These are phyloP conservation scores for Glycyrrhiza uralensis DNA, from an alignment of 306 rosid species.

Conservation along the genomic window DNA sequence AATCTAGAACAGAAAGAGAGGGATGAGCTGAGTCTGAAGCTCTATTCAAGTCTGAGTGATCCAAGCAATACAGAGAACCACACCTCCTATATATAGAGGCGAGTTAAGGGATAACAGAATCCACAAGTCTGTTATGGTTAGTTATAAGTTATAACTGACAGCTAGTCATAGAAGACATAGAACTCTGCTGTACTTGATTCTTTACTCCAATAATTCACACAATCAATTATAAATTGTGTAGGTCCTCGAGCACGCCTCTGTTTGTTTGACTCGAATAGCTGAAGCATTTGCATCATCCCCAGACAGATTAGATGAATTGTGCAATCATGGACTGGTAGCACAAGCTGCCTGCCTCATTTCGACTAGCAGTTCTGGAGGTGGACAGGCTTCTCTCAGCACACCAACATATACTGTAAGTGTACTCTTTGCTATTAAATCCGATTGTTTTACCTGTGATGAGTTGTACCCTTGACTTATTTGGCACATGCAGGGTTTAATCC, in stretches of 20 bases:
- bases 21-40: neutral
- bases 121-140: neutral
- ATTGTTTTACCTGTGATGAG: neutral
- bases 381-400: conserved; percentile 86
- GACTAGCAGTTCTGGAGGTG: conserved; percentile 82
- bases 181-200: neutral
- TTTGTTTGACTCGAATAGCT: conserved; percentile 90
- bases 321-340: conserved; percentile 84
- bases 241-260: conserved; percentile 94
- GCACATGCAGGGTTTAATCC: conserved; percentile 73
- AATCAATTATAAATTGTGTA: conserved; percentile 25
- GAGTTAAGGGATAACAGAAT: neutral
- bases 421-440: neutral
- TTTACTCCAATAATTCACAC: neutral
- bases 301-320: conserved; percentile 80
- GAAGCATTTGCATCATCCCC: conserved; percentile 91
- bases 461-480: conserved; percentile 24
- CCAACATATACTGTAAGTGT: conserved; percentile 78
- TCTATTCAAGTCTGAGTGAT: neutral
- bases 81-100: neutral
- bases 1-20: neutral
- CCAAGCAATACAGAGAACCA: neutral
- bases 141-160: neutral
- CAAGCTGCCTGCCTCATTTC: conserved; percentile 92
- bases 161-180: neutral